Evolutionary conservation across 345 rosid genomes (phyloP), one percentile per base, ranked within the genome.

Genomic region (Firmiana major): DNA sequence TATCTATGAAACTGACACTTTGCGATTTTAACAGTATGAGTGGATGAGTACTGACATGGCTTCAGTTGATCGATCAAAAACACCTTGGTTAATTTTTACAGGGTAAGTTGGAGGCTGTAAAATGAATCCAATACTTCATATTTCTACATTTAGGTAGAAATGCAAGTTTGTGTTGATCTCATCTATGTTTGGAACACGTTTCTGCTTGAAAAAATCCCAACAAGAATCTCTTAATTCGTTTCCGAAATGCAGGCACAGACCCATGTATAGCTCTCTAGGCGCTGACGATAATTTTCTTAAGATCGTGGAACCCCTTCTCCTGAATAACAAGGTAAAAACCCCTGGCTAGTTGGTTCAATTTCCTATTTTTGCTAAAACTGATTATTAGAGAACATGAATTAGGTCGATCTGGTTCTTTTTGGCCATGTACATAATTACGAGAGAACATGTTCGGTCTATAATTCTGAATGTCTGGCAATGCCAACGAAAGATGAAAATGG

Each of bases 341-440:
- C 13, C 1, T 16, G 38, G 38, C 34, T 24, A 60, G 10, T 36
- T 19, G 26, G 28, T 48, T 7, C 69, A 7, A 5, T 51, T 19
- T 38, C 21, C 7, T 38, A 6, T 22, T 6, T 7, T 12, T 4
- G 8, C 7, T 51, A 11, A 21, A 7, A 22, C 15, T 69, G 31
- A 26, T 15, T 19, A 17, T 43, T 31, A 13, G 31, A 57, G n/a
- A 45, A 9, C 11, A 28, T 74, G 45, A 74, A 75, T 31, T 51
- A 90, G 94, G 96, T 88, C 31, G 96, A 89, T 78, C 63, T 91
- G 42, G 93, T 26, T 19, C 89, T 91, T 6, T 74, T 87, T 19
- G 93, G 96, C 15, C 96, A 91, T 63, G 91, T 91, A 26, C 96
- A 91, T 78, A 91, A 89, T 69, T 89, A 91, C 43, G 96, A 91